Conservation (phyloP, 352 stramenopile genomes). For the Pythium volutum region DNA sequence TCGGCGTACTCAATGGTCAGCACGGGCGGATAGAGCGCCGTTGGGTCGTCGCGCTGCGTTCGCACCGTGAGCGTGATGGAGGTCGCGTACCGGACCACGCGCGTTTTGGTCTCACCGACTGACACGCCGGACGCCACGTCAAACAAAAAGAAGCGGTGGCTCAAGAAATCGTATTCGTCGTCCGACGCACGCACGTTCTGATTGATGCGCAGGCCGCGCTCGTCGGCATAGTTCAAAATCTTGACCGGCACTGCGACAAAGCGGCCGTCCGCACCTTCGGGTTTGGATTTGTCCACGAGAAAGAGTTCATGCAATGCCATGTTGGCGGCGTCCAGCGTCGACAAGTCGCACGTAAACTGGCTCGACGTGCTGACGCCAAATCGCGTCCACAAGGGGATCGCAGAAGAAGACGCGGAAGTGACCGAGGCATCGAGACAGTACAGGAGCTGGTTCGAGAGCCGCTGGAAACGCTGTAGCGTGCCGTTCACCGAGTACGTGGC, state of each 20-base stretch:
- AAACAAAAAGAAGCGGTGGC: constrained; percentile 91
- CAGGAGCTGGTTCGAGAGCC: constrained; percentile 72
- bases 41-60: constrained; percentile 42
- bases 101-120: constrained; percentile 38
- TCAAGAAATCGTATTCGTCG: constrained; percentile 80
- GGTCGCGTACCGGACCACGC: constrained; percentile 70
- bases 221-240: constrained; percentile 80
- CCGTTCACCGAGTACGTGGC: constrained; percentile 88
- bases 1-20: constrained; percentile 82
- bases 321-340: constrained; percentile 32
- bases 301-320: constrained; percentile 90
- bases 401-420: constrained; percentile 11
- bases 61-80: constrained; percentile 62
- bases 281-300: constrained; percentile 79
- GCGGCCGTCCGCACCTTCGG: constrained; percentile 37
- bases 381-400: constrained; percentile 57
- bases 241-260: constrained; percentile 88
- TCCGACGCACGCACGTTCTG: constrained; percentile 58
- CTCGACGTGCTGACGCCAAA: constrained; percentile 70
- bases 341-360: constrained; percentile 72
- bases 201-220: constrained; percentile 68
- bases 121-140: constrained; percentile 75
- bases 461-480: constrained; percentile 69
- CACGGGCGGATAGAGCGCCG: constrained; percentile 61
- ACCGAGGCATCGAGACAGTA: constrained; percentile 59